These are phyloP conservation scores for Colletotrichum tropicicola DNA, from an alignment of 2,329 filamentous ascomycete species.

Conservation along the genomic window DNA sequence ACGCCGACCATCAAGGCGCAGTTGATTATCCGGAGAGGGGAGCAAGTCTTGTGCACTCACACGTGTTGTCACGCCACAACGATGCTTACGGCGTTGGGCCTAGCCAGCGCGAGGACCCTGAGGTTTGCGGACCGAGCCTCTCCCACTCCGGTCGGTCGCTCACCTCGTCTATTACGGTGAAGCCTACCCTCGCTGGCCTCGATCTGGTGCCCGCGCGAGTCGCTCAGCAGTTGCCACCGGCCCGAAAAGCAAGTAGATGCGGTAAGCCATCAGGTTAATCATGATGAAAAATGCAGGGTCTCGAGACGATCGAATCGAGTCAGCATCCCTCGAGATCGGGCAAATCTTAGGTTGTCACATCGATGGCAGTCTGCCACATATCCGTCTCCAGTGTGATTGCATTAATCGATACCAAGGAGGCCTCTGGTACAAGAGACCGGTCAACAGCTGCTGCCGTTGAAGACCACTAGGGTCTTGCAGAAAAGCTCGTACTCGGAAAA, in stretches of 20 bases:
- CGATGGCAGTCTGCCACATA: background rate
- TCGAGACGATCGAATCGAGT: background rate
- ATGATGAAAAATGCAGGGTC: background rate
- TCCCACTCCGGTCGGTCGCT: too few relatives aligned
- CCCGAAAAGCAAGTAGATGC: background rate
- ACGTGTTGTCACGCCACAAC: background rate
- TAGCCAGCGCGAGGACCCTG: too few relatives aligned
- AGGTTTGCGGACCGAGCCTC: too few relatives aligned
- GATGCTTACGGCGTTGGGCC: too few relatives aligned
- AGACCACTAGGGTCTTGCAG: background rate
- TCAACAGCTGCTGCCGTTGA: background rate
- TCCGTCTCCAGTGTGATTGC: background rate
- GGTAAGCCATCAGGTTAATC: too few relatives aligned
- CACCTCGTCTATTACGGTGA: background rate
- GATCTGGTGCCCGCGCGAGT: too few relatives aligned
- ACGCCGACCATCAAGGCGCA: too few relatives aligned
- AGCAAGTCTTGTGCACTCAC: too few relatives aligned
- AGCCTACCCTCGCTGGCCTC: background rate
- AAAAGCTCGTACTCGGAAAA: background rate
- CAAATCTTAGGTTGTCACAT: background rate
- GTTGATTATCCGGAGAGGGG: too few relatives aligned
- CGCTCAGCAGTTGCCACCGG: background rate
- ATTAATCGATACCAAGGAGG: background rate
- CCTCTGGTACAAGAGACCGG: background rate
- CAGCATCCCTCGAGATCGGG: background rate